These are phyloP conservation scores for Paramecium sonneborni DNA, from an alignment of 73 alveolate genomes.

Conservation along the genomic window DNA sequence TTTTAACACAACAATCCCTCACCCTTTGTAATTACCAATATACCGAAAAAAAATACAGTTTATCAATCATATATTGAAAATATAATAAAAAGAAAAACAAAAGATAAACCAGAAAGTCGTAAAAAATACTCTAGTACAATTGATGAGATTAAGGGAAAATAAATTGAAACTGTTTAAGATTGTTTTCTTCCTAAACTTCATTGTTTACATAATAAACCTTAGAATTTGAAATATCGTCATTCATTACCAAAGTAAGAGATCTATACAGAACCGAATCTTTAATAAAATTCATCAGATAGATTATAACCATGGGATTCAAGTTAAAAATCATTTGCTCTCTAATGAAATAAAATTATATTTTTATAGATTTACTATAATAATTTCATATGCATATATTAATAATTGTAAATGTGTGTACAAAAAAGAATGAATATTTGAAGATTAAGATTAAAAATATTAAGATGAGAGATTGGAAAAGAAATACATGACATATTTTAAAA, in stretches of 20 bases:
- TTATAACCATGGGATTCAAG: background rate
- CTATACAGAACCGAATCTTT: background rate
- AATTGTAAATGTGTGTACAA: too few species aligned
- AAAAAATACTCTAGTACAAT: background rate
- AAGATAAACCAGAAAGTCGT: background rate
- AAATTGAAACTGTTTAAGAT: background rate
- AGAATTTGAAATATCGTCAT: background rate
- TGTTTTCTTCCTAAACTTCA: background rate
- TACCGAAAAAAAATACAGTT: background rate
- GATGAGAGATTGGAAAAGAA: background rate
- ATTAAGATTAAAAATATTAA: background rate
- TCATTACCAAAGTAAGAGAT: background rate
- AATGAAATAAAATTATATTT: background rate
- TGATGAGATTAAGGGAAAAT: background rate
- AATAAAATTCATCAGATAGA: background rate
- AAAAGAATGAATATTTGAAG: background rate
- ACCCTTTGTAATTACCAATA: background rate
- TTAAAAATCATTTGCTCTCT: background rate
- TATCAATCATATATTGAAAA: background rate
- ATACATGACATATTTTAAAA: background rate
- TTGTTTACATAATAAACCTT: background rate
- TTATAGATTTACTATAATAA: background rate
- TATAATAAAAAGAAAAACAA: background rate
- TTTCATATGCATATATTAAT: too few species aligned
- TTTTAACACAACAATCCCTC: background rate